Conservation (phyloP, 2,329 filamentous ascomycete species). For the Hymenoscyphus salicellus region DNA sequence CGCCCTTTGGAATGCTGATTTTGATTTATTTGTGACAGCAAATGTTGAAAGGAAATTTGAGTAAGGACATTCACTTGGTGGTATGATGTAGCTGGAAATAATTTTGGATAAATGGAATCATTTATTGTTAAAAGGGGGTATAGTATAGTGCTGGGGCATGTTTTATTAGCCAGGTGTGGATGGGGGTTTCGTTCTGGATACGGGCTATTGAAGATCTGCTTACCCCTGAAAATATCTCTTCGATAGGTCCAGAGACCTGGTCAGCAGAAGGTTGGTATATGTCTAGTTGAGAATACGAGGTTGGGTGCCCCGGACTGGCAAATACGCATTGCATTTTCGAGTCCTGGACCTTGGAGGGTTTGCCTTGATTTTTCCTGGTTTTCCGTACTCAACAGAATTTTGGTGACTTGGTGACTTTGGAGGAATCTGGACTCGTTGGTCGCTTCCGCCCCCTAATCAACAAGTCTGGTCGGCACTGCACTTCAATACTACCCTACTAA, state of each 20-base stretch:
- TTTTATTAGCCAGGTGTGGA: background rate
- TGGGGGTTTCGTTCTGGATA: background rate
- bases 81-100: background rate
- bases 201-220: background rate
- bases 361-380: background rate
- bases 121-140: background rate
- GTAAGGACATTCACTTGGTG: background rate
- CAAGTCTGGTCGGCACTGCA: background rate
- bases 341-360: background rate
- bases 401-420: background rate
- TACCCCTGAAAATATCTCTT: background rate
- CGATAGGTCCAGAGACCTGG: too few species aligned
- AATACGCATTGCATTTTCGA: background rate
- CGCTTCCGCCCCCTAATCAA: background rate
- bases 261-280: background rate
- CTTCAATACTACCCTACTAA: background rate
- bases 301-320: too few species aligned
- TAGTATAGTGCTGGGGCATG: background rate
- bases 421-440: background rate
- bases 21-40: background rate
- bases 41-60: background rate
- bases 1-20: background rate
- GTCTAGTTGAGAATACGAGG: background rate
- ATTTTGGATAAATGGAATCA: background rate
- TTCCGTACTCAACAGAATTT: background rate